Evolutionary conservation across 83 land plant genomes (phyloP).

Genomic region (Picea mariana): DNA sequence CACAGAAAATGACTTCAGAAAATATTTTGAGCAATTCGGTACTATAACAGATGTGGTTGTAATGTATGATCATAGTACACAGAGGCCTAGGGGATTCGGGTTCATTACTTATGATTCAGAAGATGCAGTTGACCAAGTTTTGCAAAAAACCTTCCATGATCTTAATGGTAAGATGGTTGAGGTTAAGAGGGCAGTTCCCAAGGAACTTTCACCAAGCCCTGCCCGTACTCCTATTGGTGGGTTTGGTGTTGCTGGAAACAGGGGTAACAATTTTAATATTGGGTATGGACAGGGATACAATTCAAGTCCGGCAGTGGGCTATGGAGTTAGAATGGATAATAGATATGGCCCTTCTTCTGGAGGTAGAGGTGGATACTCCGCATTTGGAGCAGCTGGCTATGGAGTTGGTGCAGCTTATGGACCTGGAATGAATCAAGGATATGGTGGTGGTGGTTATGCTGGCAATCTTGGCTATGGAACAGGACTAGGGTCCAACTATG

Average conservation of each 20-base stretch:
- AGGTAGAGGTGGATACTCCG: constrained; percentile 47
- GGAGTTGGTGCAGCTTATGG: constrained; percentile 42
- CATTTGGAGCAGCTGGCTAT: constrained; percentile 45
- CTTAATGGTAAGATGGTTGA: constrained; percentile 64
- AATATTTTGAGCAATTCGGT: constrained; percentile 62
- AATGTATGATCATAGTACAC: constrained; percentile 63
- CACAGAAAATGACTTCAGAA: constrained; percentile 54
- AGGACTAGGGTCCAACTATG: constrained; percentile 29
- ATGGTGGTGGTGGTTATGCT: constrained; percentile 21
- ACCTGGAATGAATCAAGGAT: constrained; percentile 32
- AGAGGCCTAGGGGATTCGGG: constrained; percentile 56
- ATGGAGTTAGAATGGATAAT: constrained; percentile 45
- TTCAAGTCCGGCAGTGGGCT: constrained; percentile 32
- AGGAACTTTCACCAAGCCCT: constrained; percentile 63
- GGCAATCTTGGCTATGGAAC: constrained; percentile 36
- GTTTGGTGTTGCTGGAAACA: constrained; percentile 28
- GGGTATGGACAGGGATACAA: constrained; percentile 44
- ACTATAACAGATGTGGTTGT: constrained; percentile 59
- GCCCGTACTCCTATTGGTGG: constrained; percentile 36
- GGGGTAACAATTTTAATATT: constrained; percentile 34
- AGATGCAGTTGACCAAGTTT: constrained; percentile 47
- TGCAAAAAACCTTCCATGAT: constrained; percentile 53
- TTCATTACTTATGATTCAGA: constrained; percentile 57
- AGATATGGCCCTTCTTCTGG: constrained; percentile 48
- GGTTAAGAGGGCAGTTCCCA: constrained; percentile 67